Base-by-base conservation (phyloP, 1,284 basidiomycete genomes). In the Trametes versicolor region DNA sequence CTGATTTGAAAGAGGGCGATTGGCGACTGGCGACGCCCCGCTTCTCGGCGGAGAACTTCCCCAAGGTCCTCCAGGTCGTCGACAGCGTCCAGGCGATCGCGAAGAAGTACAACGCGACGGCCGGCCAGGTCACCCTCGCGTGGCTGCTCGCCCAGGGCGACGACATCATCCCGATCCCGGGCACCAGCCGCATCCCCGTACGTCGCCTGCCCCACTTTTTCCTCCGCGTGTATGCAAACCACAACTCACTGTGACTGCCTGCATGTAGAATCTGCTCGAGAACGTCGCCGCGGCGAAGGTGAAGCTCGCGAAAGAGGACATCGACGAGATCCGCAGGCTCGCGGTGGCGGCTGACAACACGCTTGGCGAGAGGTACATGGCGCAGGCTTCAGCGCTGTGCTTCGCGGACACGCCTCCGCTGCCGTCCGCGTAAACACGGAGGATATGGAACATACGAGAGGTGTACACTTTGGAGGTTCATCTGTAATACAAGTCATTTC, bases 1-100 rank as follows among this genome's bases (percentile, higher is more conserved):
- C 13, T 25, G 48, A 49, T 9, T 76, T 77, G 2, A 87, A 89
- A 69, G 82, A 90, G 59, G 80, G 81, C 12, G 88, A 89, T 70
- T 79, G 81, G 63, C 78, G 84, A 19, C 69, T 71, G 9, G 54
- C 19, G 0, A 65, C 82, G 41, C 81, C 78, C 37, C 78, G 78
- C 25, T 80, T 78, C 72, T 75, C 74, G 39, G 75, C 77, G 25
- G 81, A 83, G 71, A 83, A 85, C 71, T 81, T 84, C 65, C 73
- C 75, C 19, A 78, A 80, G 67, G 83, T 85, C 71, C 72, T 83
- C 45, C 71, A 78, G 59, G 70, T 85, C 32, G 80, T 77, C 2
- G 74, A 81, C 21, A 75, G 77, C 43, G 66, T 85, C 21, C 63
- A 64, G 10, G 61, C 61, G 8, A 63, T 82, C 58, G 82, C 79